Percentiles rank a stretch among this genome's conserved stretches.
These are phyloP conservation scores for Bruguiera parviflora DNA, from an alignment of 345 rosid species.

Conservation along the genomic window DNA sequence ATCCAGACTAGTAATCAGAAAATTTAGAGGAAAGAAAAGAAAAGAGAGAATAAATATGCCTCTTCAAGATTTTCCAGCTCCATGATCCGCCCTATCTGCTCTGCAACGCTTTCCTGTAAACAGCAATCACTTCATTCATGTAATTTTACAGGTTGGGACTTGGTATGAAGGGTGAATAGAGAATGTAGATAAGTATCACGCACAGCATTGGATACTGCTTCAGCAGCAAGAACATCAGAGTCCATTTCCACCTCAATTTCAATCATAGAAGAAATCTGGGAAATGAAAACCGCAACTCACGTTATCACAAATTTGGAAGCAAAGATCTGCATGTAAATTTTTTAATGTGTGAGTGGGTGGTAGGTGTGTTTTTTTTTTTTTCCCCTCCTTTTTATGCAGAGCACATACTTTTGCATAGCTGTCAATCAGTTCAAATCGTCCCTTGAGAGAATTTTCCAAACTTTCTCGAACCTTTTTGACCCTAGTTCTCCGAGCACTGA, in stretches of 20 bases:
- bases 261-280: conserved; percentile 94
- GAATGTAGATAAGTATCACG: conserved; percentile 22
- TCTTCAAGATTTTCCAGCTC: conserved; percentile 97
- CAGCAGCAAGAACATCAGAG: conserved; percentile 92
- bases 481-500: conserved; percentile 69
- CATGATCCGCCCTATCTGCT: conserved; percentile 85
- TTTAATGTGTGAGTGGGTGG: neutral
- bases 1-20: neutral
- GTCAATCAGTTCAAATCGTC: conserved; percentile 83
- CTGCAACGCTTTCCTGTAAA: conserved; percentile 69
- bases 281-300: neutral
- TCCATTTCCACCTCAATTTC: conserved; percentile 97
- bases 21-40: neutral
- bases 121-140: conserved; percentile 13
- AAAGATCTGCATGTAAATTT: neutral
- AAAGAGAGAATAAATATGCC: conserved; percentile 34
- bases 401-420: conserved; percentile 79
- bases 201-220: conserved; percentile 72
- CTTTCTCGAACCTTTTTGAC: conserved; percentile 78
- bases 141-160: neutral
- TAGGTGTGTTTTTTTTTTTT: neutral
- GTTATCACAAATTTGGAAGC: neutral
- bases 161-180: conserved; percentile 1
- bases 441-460: conserved; percentile 68
- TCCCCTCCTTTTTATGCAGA: conserved; percentile 2